Evolutionary conservation across 805 yeast genomes (phyloP), one percentile per base, ranked within the genome.

Genomic region (Sugiyamaella americana): DNA sequence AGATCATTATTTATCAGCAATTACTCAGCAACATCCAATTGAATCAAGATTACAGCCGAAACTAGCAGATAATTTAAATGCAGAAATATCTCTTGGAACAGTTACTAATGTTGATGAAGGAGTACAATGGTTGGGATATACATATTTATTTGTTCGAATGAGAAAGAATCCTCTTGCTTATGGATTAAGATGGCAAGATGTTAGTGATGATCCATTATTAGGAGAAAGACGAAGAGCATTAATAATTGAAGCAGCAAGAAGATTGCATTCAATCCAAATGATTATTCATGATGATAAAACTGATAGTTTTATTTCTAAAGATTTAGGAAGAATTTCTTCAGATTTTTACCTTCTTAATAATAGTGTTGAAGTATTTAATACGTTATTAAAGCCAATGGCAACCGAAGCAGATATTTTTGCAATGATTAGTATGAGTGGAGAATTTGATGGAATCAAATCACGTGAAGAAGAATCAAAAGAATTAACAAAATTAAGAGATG

Each of bases 101-200:
- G 98, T 93, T 1, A 87, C 98, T 0, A 89, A 83, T 58, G 80
- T 93, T 8, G 95, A 86, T 24, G 98, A 93, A 67, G 99, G 89
- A 47, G 84, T 93, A 0, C 87, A 82, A 53, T 93, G 99, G 99
- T 71, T 93, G n/a, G 98, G 98, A 2, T 93, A 94, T 58, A 93
- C 98, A 0, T 93, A 93, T 60, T 72, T 93, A 76, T 82, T 78
- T 67, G 97, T 91, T 2, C 71, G 99, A 48, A 93, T 93, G 98
- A 79, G 84, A 49, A 85, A 87, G 60, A 91, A 88, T 53, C 98
- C 99, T 1, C 82, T 88, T 60, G 82, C 84, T 0, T 93, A 93
- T 60, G 98, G 95, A 22, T 78, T 94, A 40, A 87, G 79, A 40
- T 88, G 96, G 93, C 78, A 77, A 52, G 95, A 87, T 53, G 61